These are phyloP conservation scores for Salvia sclarea DNA, from an alignment of 305 asterid genomes.

Conservation along the genomic window DNA sequence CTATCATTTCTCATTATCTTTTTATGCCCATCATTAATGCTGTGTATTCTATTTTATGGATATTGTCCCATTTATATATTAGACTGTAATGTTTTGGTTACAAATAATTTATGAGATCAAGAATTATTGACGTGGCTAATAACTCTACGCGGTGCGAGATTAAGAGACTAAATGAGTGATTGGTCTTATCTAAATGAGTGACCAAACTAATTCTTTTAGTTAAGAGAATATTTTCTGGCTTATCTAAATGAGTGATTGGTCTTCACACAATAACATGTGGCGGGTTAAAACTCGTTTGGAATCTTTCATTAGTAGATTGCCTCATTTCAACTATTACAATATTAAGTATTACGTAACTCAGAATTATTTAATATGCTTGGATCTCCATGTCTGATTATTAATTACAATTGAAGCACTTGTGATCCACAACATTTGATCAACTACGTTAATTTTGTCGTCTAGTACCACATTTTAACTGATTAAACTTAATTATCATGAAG, in stretches of 20 bases:
- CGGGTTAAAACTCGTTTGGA: conserved; percentile 7
- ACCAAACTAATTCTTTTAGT: not conserved
- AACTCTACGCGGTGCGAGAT: not conserved
- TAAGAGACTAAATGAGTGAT: not conserved
- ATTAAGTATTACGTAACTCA: not conserved
- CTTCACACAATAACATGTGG: conserved; percentile 4
- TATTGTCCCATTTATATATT: too few species aligned
- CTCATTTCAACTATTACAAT: not conserved
- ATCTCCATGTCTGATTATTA: not conserved
- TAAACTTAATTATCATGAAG: not conserved
- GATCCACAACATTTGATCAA: conserved; percentile 1
- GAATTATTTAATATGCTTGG: not conserved
- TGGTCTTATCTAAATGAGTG: not conserved
- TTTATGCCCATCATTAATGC: not conserved
- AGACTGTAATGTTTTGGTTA: not conserved
- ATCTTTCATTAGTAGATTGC: conserved; percentile 14
- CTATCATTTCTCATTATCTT: too few species aligned
- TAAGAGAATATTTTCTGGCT: conserved; percentile 7
- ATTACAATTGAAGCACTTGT: not conserved
- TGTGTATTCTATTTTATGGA: not conserved
- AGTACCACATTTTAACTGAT: not conserved
- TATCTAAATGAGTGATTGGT: conserved; percentile 16
- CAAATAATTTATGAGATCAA: not conserved
- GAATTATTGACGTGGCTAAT: conserved; percentile 6
- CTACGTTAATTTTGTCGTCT: conserved; percentile 26